Evolutionary conservation across 2,329 filamentous ascomycete genomes (phyloP).

Genomic region (Penicillium paneum): DNA sequence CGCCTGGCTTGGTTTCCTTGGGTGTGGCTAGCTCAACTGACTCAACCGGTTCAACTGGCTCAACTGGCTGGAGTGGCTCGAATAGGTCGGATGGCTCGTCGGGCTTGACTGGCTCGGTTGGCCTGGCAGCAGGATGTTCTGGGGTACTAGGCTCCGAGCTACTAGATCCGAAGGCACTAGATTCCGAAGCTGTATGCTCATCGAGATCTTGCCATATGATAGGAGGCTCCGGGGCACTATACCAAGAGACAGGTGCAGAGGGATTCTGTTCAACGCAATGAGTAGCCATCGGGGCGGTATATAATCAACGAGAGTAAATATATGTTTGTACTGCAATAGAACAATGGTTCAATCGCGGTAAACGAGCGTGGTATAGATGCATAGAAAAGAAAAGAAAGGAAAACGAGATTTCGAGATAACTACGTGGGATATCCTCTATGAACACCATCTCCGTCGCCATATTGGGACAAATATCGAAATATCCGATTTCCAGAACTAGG

Average conservation of each 20-base stretch:
- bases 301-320: background rate
- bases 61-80: background rate
- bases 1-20: background rate
- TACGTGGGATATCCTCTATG: background rate
- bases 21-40: background rate
- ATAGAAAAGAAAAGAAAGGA: background rate
- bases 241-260: background rate
- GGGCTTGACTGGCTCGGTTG: background rate
- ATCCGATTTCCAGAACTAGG: background rate
- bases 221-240: background rate
- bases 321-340: background rate
- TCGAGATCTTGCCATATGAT: background rate
- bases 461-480: background rate
- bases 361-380: background rate
- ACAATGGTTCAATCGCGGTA: background rate
- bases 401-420: background rate
- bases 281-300: background rate
- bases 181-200: background rate
- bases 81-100: too few species aligned
- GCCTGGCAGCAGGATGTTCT: background rate
- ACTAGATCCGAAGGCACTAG: background rate
- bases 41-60: background rate
- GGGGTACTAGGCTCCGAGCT: background rate
- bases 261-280: background rate
- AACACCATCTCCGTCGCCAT: background rate